Percentiles rank a stretch among this genome's conserved stretches.
Conservation (phyloP, 805 yeast species). For the Candida nanaspora region DNA sequence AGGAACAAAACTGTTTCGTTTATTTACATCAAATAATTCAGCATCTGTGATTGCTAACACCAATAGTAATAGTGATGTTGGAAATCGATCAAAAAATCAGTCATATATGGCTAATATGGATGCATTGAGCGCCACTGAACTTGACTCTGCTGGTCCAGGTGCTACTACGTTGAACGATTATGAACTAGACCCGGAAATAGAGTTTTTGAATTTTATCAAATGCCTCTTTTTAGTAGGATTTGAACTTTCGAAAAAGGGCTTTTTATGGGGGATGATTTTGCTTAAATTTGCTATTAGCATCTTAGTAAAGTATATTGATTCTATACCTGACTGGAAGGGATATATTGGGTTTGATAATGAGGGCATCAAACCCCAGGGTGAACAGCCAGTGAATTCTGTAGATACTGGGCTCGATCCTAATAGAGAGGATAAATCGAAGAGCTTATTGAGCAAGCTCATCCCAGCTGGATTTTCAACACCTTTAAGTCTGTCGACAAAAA, state of each 20-base stretch:
- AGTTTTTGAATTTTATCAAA: constrained; percentile 11
- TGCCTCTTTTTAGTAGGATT: constrained; percentile 12
- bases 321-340: constrained; percentile 19
- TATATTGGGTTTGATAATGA: background rate
- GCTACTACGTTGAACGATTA: constrained; percentile 1
- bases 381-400: too few relatives aligned
- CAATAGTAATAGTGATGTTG: too few relatives aligned
- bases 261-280: constrained; percentile 17
- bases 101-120: background rate
- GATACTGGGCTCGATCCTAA: too few relatives aligned
- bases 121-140: too few relatives aligned
- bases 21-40: constrained; percentile 2
- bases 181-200: constrained; percentile 1
- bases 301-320: constrained; percentile 10
- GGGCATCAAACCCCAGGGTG: background rate
- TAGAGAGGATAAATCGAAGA: constrained; percentile 6
- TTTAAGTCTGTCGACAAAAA: background rate
- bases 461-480: constrained; percentile 18
- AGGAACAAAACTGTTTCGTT: constrained; percentile 2
- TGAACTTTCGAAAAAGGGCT: constrained; percentile 14
- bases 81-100: too few relatives aligned
- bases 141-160: constrained; percentile 8
- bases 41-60: too few relatives aligned
- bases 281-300: constrained; percentile 10
- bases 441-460: constrained; percentile 11